Evolutionary conservation across 192 early-diverging fungal genomes (phyloP).

Genomic region (Coemansia sp.): DNA sequence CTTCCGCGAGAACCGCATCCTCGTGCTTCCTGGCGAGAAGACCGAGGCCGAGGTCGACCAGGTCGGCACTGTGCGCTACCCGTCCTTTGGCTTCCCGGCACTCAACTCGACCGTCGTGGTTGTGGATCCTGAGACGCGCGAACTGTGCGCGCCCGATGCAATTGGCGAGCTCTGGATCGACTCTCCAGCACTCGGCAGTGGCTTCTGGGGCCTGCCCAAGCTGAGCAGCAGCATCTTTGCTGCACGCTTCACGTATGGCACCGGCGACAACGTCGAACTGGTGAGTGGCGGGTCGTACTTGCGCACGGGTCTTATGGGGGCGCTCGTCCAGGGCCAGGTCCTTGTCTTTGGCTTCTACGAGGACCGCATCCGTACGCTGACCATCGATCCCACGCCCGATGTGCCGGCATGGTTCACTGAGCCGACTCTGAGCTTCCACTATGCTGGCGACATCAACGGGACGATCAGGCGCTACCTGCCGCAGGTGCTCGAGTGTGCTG

Average conservation of each 20-base stretch:
- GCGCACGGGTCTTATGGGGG: conserved; percentile 71
- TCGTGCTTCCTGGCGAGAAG: conserved; percentile 45
- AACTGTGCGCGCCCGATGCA: conserved; percentile 63
- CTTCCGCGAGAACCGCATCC: conserved; percentile 55
- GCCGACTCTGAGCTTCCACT: conserved; percentile 41
- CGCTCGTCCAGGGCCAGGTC: conserved; percentile 61
- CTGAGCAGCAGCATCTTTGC: conserved; percentile 70
- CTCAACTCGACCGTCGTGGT: conserved; percentile 60
- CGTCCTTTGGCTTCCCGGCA: conserved; percentile 37
- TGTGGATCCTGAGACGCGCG: conserved; percentile 75
- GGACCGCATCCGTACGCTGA: conserved; percentile 63
- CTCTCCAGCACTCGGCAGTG: conserved; percentile 63
- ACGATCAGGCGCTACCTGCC: conserved; percentile 27
- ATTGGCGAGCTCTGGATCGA: conserved; percentile 86
- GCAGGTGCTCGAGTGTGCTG: conserved; percentile 43
- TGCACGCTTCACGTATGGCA: conserved; percentile 45
- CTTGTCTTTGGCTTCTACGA: conserved; percentile 73
- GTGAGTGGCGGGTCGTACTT: conserved; percentile 60
- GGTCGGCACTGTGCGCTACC: conserved; percentile 37
- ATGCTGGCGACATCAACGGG: conserved; percentile 31
- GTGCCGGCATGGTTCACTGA: conserved; percentile 16
- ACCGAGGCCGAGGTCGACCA: conserved; percentile 22
- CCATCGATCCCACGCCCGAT: conserved; percentile 3
- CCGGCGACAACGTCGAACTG: conserved; percentile 1
- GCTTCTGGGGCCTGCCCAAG: conserved; percentile 74